Percentiles rank a stretch among this genome's conserved stretches.
These are phyloP conservation scores for Eimeria acervulina DNA, from an alignment of 169 alveolate species.

Conservation along the genomic window DNA sequence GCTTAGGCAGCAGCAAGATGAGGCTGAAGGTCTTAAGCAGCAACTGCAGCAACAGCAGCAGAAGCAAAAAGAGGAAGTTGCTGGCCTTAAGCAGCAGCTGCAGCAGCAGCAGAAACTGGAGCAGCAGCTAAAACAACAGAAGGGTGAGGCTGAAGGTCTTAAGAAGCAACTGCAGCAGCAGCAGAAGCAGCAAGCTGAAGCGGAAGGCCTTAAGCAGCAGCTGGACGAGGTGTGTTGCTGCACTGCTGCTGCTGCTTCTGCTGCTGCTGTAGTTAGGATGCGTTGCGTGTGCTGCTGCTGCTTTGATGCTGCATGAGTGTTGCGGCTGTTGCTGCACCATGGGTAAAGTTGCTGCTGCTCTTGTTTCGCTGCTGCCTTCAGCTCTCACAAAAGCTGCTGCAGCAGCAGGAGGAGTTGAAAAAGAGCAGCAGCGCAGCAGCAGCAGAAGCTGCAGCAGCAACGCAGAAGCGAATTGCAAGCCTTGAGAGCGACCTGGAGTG, in stretches of 20 bases:
- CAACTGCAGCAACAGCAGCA: constrained; percentile 31
- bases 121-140: constrained; percentile 6
- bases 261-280: neutral
- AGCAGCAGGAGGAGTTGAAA: constrained; percentile 21
- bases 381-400: constrained; percentile 27
- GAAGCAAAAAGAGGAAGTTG: neutral
- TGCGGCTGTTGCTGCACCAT: neutral
- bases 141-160: neutral
- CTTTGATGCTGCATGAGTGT: neutral
- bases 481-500: constrained; percentile 36
- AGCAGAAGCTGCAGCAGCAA: constrained; percentile 35
- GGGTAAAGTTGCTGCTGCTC: neutral
- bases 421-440: constrained; percentile 61
- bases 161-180: constrained; percentile 50
- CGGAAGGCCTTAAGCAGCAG: constrained; percentile 8
- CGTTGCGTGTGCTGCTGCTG: constrained; percentile 21
- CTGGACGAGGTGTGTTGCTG: constrained; percentile 33
- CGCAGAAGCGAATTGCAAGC: constrained; percentile 23
- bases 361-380: constrained; percentile 22
- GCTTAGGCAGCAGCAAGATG: neutral
- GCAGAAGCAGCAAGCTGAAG: constrained; percentile 7
- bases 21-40: neutral
- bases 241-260: constrained; percentile 31
- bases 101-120: neutral
- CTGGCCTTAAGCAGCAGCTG: constrained; percentile 18